Evolutionary conservation across 2,329 filamentous ascomycete species (phyloP), one percentile per base, ranked within the genome.

Genomic region (Claviceps digitariae): DNA sequence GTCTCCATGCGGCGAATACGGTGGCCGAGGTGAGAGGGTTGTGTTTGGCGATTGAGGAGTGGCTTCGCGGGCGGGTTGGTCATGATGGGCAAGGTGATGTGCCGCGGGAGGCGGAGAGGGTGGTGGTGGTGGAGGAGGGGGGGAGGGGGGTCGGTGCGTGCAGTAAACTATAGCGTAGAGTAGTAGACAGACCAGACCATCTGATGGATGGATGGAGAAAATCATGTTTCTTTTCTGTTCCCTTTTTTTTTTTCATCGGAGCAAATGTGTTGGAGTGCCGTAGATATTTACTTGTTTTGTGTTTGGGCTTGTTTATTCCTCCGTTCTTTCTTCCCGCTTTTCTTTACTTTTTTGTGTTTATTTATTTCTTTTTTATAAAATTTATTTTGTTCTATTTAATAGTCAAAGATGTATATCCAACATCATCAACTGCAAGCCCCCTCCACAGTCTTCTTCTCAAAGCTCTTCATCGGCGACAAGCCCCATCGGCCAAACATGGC

Each of bases 401-500:
- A n/a, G n/a, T n/a, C n/a, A n/a, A n/a, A n/a, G n/a, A n/a, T n/a
- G n/a, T n/a, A n/a, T n/a, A n/a, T n/a, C n/a, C 31, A 7, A 34
- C 29, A 9, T 52, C 56, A 15, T 51, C 52, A 34, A 55, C 23
- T 21, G 52, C 60, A 10, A 55, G 60, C 52, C 57, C 56, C 27
- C 52, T 48, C 40, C 5, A 60, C 38, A 2, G 67, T 63, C 62
- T 69, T 72, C 54, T 69, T 61, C 31, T 55, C 58, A 53, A 73
- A 74, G 62, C 70, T 75, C 68, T 73, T 72, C 88, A 95, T 95
- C 1, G 89, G 86, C 63, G 80, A 76, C 55, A 93, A 71, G 0
- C 90, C 90, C 86, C 88, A 95, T 51, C 81, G 78, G 2, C 83
- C 79, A 70, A 95, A 94, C 82, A 95, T 87, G 44, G 73, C 82